Conservation (phyloP, 2,329 filamentous ascomycete genomes). For the Nannizzia gypsea region DNA sequence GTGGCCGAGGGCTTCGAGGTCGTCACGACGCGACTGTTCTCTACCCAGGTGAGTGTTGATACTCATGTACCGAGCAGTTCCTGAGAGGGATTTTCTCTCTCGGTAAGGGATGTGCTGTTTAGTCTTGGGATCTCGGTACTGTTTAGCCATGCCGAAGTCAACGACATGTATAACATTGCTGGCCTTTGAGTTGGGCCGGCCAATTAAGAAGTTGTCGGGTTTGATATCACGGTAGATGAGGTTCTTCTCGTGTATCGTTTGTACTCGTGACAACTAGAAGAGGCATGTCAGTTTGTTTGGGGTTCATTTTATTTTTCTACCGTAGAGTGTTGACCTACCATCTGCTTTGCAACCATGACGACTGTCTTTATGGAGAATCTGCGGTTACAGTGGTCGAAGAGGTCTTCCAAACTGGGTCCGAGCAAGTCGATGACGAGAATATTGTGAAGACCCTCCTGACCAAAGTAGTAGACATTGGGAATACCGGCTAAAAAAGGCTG, state of each 20-base stretch:
- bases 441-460: constrained; percentile 96
- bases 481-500: constrained; percentile 62
- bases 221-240: constrained; percentile 99
- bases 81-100: constrained; percentile 91
- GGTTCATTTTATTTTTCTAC: too few relatives aligned
- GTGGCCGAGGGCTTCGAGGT: constrained; percentile 71
- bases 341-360: constrained; percentile 98
- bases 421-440: constrained; percentile 96
- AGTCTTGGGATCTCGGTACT: constrained; percentile 96
- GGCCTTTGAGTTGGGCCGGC: constrained; percentile 80
- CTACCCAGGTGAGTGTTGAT: constrained; percentile 97
- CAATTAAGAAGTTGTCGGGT: constrained; percentile 97
- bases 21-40: constrained; percentile 90
- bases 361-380: constrained; percentile 96
- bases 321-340: constrained; percentile 46
- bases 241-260: constrained; percentile 96
- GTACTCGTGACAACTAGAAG: constrained; percentile 72
- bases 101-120: constrained; percentile 98
- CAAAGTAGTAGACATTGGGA: constrained; percentile 99
- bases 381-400: constrained; percentile 94
- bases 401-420: constrained; percentile 85
- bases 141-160: constrained; percentile 99
- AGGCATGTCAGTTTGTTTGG: neutral
- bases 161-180: constrained; percentile 97
- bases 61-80: constrained; percentile 97